These are phyloP conservation scores for Paracamarosporium sp. DNA, from an alignment of 2,329 filamentous ascomycete genomes.

Conservation along the genomic window DNA sequence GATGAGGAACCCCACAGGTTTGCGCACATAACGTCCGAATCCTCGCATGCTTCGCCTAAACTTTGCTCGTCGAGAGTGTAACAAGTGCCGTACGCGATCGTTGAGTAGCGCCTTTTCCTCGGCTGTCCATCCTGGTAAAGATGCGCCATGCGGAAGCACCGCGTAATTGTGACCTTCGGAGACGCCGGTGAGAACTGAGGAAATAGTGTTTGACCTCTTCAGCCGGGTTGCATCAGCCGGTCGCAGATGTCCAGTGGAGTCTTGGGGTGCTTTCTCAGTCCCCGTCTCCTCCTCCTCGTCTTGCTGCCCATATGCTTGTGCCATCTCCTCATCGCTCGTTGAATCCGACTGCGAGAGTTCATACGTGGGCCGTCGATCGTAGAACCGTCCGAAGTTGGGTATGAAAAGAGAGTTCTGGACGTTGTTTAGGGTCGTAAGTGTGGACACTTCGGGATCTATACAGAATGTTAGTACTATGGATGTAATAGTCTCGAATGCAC, in stretches of 20 bases:
- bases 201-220: slow-evolving; percentile 35
- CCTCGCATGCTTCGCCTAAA: slow-evolving; percentile 81
- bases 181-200: slow-evolving; percentile 39
- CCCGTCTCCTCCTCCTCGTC: slow-evolving; percentile 14
- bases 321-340: slow-evolving; percentile 39
- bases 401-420: slow-evolving; percentile 92
- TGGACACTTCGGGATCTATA: slow-evolving; percentile 81
- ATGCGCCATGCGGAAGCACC: slow-evolving; percentile 76
- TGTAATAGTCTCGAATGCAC: slow-evolving; percentile 27
- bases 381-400: slow-evolving; percentile 74
- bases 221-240: slow-evolving; percentile 14
- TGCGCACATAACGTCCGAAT: slow-evolving; percentile 77
- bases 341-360: slow-evolving; percentile 63
- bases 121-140: slow-evolving; percentile 75
- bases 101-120: slow-evolving; percentile 79
- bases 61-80: slow-evolving; percentile 79
- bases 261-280: slow-evolving; percentile 22
- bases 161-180: slow-evolving; percentile 72
- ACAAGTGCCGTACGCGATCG: slow-evolving; percentile 84
- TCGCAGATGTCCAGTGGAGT: slow-evolving; percentile 18
- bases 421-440: slow-evolving; percentile 83
- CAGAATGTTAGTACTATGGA: slow-evolving; percentile 36
- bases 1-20: slow-evolving; percentile 79
- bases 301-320: slow-evolving; percentile 15
- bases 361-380: slow-evolving; percentile 82